Base-by-base conservation (phyloP, 2,329 filamentous ascomycete species). In the Trichoderma gracile region DNA sequence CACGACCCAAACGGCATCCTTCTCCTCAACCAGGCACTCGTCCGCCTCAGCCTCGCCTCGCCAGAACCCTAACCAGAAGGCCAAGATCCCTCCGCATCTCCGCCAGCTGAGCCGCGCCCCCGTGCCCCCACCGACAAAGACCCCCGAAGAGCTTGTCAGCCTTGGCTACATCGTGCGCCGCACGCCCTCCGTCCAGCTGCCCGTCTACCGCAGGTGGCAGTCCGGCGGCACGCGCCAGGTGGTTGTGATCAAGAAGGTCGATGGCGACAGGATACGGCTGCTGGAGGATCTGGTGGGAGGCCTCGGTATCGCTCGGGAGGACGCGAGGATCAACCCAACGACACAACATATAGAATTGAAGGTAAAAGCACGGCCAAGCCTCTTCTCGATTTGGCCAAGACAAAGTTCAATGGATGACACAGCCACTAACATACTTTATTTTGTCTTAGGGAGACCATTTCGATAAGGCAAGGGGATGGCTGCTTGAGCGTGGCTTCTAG, bases 321-420 rank as follows among this genome's bases (percentile, higher is more conserved):
- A 86, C 7, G 79, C 88, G 47, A 78, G 75, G 67, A 68, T 86
- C 50, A 86, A 86, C 68, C 79, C 79, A 21, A 78, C 89, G 57
- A 96, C 90, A 50, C 83, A 84, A 57, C 89, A 97, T 71, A 84
- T 98, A 59, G 80, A 89, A 67, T 80, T 96, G 68, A 92, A 89
- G 82, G 90, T 91, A 75, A 27, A 70, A 79, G n/a, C 33, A 60
- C 27, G 27, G 19, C 1, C 42, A 47, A 12, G 19, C 19, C 17
- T 19, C 2, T 23, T n/a, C 40, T 38, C 25, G 45, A 19, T 2
- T 5, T 21, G 10, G n/a, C 27, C n/a, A 12, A 30, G 0, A 23
- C n/a, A 33, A 38, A 15, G n/a, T 15, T 5, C 9, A 38, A 38
- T 33, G 7, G 9, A 42, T 14, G 14, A 8, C 27, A 30, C 12